phyloP scores from a whole-genome alignment of 371 early-diverging fungal genomes.

The Blastocladiella emersonii region DNA sequence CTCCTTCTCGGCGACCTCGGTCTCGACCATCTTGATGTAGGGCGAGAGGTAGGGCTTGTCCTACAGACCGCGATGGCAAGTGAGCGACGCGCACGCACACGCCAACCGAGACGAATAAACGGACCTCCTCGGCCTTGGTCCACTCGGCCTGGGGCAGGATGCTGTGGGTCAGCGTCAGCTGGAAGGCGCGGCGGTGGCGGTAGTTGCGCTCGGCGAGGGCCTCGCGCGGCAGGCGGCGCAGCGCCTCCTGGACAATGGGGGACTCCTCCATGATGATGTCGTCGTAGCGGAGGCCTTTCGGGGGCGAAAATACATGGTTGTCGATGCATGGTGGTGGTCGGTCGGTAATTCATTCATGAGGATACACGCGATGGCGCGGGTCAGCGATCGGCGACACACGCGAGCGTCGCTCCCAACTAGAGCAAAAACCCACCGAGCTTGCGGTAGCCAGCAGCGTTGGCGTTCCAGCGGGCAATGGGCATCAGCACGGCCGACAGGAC shows the following conservation, averaged over 20 bases:
- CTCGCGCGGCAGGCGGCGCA: conserved; percentile 63
- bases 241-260: conserved; percentile 67
- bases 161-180: conserved; percentile 54
- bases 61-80: conserved; percentile 12
- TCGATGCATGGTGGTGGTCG: too few relatives aligned
- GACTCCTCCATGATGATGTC: conserved; percentile 82
- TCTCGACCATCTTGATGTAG: conserved; percentile 64
- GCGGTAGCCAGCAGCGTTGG: conserved; percentile 62
- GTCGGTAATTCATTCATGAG: too few relatives aligned
- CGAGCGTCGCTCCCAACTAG: too few relatives aligned
- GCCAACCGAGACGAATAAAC: neutral
- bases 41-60: conserved; percentile 76
- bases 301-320: too few relatives aligned
- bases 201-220: conserved; percentile 62
- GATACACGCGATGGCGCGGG: too few relatives aligned
- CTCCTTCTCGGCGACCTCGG: conserved; percentile 66
- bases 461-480: conserved; percentile 56
- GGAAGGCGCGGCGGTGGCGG: conserved; percentile 71
- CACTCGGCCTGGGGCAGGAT: conserved; percentile 55
- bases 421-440: conserved; percentile 53
- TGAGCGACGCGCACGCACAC: neutral
- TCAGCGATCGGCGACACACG: too few relatives aligned
- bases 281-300: conserved; percentile 73
- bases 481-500: conserved; percentile 45
- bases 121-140: conserved; percentile 62